These are phyloP conservation scores for Dendrobium catenatum DNA, from an alignment of 106 monocot genomes.

Conservation along the genomic window DNA sequence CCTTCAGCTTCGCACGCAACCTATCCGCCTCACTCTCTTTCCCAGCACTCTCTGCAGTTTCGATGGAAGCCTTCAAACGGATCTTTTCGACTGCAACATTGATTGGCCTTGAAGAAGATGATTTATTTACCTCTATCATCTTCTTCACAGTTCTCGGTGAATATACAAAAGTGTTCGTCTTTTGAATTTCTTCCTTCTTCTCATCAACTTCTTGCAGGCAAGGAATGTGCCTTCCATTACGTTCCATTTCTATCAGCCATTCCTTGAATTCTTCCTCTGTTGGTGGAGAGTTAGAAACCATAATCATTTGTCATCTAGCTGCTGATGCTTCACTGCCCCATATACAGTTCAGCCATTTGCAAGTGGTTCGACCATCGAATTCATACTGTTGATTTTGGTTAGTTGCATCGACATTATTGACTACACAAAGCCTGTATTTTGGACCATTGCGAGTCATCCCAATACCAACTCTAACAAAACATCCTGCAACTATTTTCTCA, in stretches of 20 bases:
- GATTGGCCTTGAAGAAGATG: not conserved
- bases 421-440: slow-evolving; percentile 56
- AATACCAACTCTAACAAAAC: slow-evolving; percentile 67
- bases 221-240: slow-evolving; percentile 32
- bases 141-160: slow-evolving; percentile 62
- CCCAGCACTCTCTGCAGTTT: too few relatives aligned
- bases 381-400: slow-evolving; percentile 50
- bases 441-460: slow-evolving; percentile 39
- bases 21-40: too few relatives aligned
- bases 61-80: too few relatives aligned
- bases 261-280: slow-evolving; percentile 45
- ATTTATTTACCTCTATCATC: slow-evolving; percentile 78
- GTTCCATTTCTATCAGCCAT: slow-evolving; percentile 41
- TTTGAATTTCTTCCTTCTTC: slow-evolving; percentile 56
- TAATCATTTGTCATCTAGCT: slow-evolving; percentile 47
- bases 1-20: too few relatives aligned
- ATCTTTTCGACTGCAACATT: too few relatives aligned
- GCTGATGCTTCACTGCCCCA: slow-evolving; percentile 50
- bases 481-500: slow-evolving; percentile 58
- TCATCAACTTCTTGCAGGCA: slow-evolving; percentile 29
- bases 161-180: slow-evolving; percentile 46
- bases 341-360: slow-evolving; percentile 57
- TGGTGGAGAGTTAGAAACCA: slow-evolving; percentile 52
- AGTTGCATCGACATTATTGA: slow-evolving; percentile 59
- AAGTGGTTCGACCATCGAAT: slow-evolving; percentile 43